Base-by-base conservation (phyloP, 2,329 filamentous ascomycete genomes). In the Cladosporium velox region DNA sequence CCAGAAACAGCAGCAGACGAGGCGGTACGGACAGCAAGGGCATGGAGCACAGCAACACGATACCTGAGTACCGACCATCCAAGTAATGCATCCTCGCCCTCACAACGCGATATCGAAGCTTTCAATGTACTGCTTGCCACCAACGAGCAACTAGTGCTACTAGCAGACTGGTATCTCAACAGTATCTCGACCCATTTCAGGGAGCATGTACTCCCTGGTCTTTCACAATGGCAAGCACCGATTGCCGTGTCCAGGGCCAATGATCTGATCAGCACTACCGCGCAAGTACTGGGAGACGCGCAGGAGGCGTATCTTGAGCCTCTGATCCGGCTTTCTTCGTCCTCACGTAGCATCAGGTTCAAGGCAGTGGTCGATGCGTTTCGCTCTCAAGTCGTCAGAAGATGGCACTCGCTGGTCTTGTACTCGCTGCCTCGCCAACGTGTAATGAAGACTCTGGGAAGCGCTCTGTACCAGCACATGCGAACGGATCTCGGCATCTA, bases 1-100 rank as follows among this genome's bases (percentile, higher is more conserved):
- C 74, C 77, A 60, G 77, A 79, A 67, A 82, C 70, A 35, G 68
- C 71, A 38, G 70, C 68, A 11, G 76, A 78, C 55, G 77, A 78
- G 49, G 71, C 74, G 14, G 70, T 79, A 24, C 75, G 74, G 67
- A 75, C 77, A 63, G 78, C 76, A 55, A 71, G 76, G 57, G 79
- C 79, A n/a, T 83, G 81, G 81, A 82, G 79, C 67, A 77, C 75
- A 26, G 80, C 79, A n/a, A 83, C 81, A 2, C 72, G 80, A 44
- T 81, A 78, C 64, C 68, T 83, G 12, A 55, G 30, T 35, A 21
- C 38, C 26, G 54, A 44, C 24, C 59, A 67, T 11, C 28, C 66
- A 38, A 67, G 61, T 34, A 15, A 58, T 3, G 52, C 54, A 44
- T 24, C 44, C 32, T n/a, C 21, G 24, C 47, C 65, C n/a, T 54